Evolutionary conservation across 495 filamentous ascomycete genomes (phyloP), one percentile per base, ranked within the genome.

Genomic region (Recurvomyces mirabilis): DNA sequence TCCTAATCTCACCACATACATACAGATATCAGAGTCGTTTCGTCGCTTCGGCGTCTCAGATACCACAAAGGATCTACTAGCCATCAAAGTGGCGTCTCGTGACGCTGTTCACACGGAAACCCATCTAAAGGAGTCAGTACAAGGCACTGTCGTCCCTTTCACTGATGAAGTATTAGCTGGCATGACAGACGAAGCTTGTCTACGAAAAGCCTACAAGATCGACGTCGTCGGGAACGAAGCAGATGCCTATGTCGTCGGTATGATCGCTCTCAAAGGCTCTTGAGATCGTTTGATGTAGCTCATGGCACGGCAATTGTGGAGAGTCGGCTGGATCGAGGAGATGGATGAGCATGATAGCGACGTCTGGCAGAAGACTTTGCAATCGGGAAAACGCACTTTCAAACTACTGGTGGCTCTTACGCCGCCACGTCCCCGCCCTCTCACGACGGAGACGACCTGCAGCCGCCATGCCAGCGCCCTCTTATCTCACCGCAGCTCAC

Each of bases 21-120:
- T 13, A 17, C 17, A 94, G 87, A 95, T 98, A 54, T 73, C 86
- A 31, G 86, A 94, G 52, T 79, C 86, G 4, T 94, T 94, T 65
- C 78, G 84, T 20, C 78, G 79, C 43, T 93, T 91, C 56, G 91
- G 91, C 32, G 79, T 95, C 44, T 59, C 70, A 1, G 73, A 84
- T 22, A 66, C 66, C 13, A 94, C 82, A 5, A 76, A 71, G 22
- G 60, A 74, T 49, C 61, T 98, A 13, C 64, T 94, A 38, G 74
- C 82, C 31, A 69, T 94, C 47, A 95, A 94, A 63, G 68, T 95
- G 34, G 45, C 62, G 36, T n/a, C n/a, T n/a, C 10, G 45, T 51
- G 22, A 34, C 29, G 18, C 41, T 51, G 11, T 51, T 65, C 49
- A 69, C 73, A 69, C 89, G 32, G 65, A 73, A 47, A 49, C 63